Evolutionary conservation across 2,329 filamentous ascomycete species (phyloP).

Genomic region (Orbilia oligospora): DNA sequence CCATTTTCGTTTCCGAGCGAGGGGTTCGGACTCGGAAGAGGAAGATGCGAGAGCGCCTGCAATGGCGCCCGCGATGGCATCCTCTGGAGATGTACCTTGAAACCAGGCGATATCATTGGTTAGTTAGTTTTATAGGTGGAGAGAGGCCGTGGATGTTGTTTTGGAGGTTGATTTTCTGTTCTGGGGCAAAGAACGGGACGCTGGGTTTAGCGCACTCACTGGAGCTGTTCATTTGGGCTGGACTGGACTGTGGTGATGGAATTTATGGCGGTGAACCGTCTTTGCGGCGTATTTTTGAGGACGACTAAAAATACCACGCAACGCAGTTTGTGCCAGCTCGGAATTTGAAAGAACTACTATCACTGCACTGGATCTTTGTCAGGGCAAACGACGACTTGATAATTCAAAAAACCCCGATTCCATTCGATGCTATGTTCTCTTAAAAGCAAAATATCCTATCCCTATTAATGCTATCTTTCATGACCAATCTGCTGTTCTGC

Average conservation of each 20-base stretch:
- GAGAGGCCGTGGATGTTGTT: background rate
- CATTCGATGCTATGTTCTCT: constrained; percentile 3
- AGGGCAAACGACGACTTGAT: background rate
- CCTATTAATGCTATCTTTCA: constrained; percentile 1
- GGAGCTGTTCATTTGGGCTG: constrained; percentile 55
- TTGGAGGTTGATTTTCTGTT: constrained; percentile 14
- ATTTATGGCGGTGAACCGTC: constrained; percentile 44
- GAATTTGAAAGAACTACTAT: no score
- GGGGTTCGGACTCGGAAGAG: constrained; percentile 47
- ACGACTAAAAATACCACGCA: constrained; percentile 56
- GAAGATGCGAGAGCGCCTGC: constrained; percentile 26
- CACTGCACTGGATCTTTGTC: background rate
- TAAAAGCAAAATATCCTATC: background rate
- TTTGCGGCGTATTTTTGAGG: constrained; percentile 60
- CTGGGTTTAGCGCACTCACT: constrained; percentile 54
- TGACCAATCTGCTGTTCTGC: constrained; percentile 13
- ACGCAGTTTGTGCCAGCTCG: no score
- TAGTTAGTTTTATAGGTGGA: constrained; percentile 10
- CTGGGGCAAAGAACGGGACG: constrained; percentile 3
- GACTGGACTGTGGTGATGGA: constrained; percentile 55
- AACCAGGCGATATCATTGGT: constrained; percentile 20
- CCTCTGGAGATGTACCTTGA: constrained; percentile 25
- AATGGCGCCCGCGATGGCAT: background rate
- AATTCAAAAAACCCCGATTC: background rate
- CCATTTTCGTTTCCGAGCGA: constrained; percentile 56